These are phyloP conservation scores for Nakataea oryzae DNA, from an alignment of 2,329 filamentous ascomycete species.

Conservation along the genomic window DNA sequence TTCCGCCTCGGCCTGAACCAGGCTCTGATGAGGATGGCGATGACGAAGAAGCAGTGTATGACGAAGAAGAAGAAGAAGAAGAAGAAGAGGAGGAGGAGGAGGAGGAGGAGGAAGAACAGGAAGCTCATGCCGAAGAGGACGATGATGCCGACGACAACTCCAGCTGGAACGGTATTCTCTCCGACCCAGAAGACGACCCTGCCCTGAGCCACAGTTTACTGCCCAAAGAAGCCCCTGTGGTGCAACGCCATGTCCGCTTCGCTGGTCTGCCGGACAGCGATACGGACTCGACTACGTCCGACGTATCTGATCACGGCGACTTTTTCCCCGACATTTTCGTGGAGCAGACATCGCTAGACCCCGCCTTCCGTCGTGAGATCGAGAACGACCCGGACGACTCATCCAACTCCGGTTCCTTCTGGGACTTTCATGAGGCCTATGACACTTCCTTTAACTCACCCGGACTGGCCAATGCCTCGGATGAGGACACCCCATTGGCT, in stretches of 20 bases:
- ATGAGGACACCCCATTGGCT: conserved; percentile 30
- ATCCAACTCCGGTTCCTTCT: conserved; percentile 48
- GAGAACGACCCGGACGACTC: conserved; percentile 54
- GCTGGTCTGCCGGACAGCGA: conserved; percentile 56
- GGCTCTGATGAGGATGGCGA: conserved; percentile 25
- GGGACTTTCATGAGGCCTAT: conserved; percentile 47
- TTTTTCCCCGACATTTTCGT: conserved; percentile 73
- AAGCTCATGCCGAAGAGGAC: conserved; percentile 25
- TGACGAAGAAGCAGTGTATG: conserved; percentile 24
- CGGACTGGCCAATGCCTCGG: conserved; percentile 17
- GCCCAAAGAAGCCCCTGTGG: conserved; percentile 13
- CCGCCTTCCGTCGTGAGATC: conserved; percentile 62
- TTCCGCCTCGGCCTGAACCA: conserved; percentile 7
- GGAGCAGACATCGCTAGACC: conserved; percentile 62
- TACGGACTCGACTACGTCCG: conserved; percentile 45
- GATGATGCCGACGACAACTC: conserved; percentile 30
- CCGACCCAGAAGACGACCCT: conserved; percentile 28
- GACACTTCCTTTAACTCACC: conserved; percentile 13
- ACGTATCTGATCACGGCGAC: conserved; percentile 50
- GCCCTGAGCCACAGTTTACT: conserved; percentile 16
- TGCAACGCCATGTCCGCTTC: conserved; percentile 66
- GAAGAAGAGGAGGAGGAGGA: conserved; percentile 28
- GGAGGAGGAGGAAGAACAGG: conserved; percentile 26
- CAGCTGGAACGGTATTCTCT: conserved; percentile 31
- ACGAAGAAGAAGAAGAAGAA: conserved; percentile 25